phyloP scores from a whole-genome alignment of 2,329 filamentous ascomycete species.

The Venturia nashicola region DNA sequence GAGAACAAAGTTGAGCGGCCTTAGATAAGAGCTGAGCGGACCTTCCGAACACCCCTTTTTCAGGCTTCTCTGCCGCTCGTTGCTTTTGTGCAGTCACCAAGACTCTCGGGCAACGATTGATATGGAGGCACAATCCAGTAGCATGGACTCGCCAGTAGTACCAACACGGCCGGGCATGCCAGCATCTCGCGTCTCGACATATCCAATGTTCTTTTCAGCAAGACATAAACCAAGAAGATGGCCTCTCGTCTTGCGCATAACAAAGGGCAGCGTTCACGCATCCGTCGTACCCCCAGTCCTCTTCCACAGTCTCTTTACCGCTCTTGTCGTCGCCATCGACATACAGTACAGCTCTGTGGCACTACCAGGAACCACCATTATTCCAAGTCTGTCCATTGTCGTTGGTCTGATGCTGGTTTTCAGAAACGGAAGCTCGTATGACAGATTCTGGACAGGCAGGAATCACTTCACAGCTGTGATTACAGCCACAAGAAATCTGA shows the following conservation, averaged over 20 bases:
- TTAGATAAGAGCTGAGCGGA: no score
- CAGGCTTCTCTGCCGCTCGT: neutral
- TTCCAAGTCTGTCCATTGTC: conserved; percentile 52
- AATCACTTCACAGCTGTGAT: conserved; percentile 44
- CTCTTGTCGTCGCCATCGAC: conserved; percentile 46
- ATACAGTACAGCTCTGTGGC: conserved; percentile 37
- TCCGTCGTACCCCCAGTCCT: conserved; percentile 45
- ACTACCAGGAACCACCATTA: conserved; percentile 46
- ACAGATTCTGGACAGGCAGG: conserved; percentile 51
- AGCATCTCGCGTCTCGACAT: neutral
- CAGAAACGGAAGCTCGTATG: conserved; percentile 51
- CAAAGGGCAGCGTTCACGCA: conserved; percentile 50
- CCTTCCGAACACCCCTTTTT: no score
- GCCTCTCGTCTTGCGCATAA: conserved; percentile 51
- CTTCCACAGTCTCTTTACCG: conserved; percentile 46
- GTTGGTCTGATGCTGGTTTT: conserved; percentile 58
- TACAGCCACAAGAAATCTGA: conserved; percentile 48
- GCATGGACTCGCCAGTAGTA: neutral
- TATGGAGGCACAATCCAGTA: neutral
- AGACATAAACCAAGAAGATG: conserved; percentile 41
- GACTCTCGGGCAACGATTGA: neutral
- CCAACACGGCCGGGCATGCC: neutral
- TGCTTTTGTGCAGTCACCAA: neutral
- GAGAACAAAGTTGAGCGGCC: no score
- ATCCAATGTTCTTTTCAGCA: conserved; percentile 30